Evolutionary conservation across 257 asterid species (phyloP), one percentile per base, ranked within the genome.

Genomic region (Voacanga thouarsii): DNA sequence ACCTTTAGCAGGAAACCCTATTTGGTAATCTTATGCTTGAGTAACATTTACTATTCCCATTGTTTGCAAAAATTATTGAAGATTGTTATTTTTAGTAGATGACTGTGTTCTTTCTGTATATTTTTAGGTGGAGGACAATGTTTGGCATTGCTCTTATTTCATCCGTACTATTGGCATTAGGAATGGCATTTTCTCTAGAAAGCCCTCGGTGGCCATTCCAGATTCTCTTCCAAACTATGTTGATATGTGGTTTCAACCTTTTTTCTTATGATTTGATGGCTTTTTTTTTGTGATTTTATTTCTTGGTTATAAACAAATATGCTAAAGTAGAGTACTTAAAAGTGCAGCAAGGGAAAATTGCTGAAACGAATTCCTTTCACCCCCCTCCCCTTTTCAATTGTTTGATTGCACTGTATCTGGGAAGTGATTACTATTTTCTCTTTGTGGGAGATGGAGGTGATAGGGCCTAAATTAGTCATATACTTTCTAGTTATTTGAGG

Each of bases 151-250:
- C 98, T 18, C 80, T 90, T 69, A 83, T 94, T 75, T 97, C 98
- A 53, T 90, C 98, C 39, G 71, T 91, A 33, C 83, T 94, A 74
- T 83, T 94, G 84, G 98, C 95, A 70, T 76, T 94, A 28, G 98
- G 98, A 84, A 94, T 94, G 98, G 87, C 88, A 75, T 88, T 94
- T 86, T 92, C 95, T 84, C 98, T 97, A 24, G 98, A 94, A 89
- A 94, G 97, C 83, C 98, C 98, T 19, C 87, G 97, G 64, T 94
- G 98, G 98, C 96, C 92, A 82, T 94, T 87, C 83, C 97, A 94
- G 96, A 91, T 89, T 67, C 72, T 59, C 14, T 43, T 47, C 9
- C 23, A 57, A 56, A 56, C 75, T 33, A 23, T 45, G 12, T 41
- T 67, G 51, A 43, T 39, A 4, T 30, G 39, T 67, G 33, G 64